Evolutionary conservation across 805 yeast species (phyloP).

Genomic region (Zygosaccharomyces bisporus): DNA sequence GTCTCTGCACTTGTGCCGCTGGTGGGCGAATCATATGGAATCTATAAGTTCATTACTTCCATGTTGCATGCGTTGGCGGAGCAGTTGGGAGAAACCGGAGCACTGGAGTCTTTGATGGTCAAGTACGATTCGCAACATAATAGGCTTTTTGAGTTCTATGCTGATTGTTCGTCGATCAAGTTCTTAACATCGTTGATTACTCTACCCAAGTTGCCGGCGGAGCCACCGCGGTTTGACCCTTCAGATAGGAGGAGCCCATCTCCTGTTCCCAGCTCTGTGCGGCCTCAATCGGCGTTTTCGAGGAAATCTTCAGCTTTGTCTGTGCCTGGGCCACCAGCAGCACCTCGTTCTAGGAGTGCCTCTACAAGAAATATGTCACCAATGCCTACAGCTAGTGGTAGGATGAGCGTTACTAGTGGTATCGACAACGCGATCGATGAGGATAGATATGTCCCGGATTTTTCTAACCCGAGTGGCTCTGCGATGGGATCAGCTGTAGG

Average conservation of each 20-base stretch:
- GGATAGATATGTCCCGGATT: conserved; percentile 1
- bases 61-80: conserved; percentile 85
- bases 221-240: conserved; percentile 29
- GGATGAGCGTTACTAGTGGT: not conserved
- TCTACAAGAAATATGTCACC: not conserved
- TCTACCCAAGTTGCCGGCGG: conserved; percentile 38
- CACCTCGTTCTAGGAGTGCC: not conserved
- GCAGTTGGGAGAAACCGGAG: conserved; percentile 66
- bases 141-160: conserved; percentile 74
- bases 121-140: conserved; percentile 67
- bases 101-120: conserved; percentile 66
- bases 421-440: not conserved
- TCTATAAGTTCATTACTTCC: conserved; percentile 80
- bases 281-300: not conserved
- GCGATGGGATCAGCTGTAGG: too few species aligned
- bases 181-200: conserved; percentile 73
- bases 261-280: not conserved
- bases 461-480: not conserved
- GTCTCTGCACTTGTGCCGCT: conserved; percentile 85
- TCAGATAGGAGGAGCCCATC: not conserved
- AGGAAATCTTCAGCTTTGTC: conserved; percentile 2
- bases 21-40: conserved; percentile 88
- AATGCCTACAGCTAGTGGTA: not conserved
- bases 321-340: not conserved
- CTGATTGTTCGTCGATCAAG: conserved; percentile 82